Evolutionary conservation across 2,329 filamentous ascomycete genomes (phyloP), one percentile per base, ranked within the genome.

Genomic region (Fusarium mexicanum): DNA sequence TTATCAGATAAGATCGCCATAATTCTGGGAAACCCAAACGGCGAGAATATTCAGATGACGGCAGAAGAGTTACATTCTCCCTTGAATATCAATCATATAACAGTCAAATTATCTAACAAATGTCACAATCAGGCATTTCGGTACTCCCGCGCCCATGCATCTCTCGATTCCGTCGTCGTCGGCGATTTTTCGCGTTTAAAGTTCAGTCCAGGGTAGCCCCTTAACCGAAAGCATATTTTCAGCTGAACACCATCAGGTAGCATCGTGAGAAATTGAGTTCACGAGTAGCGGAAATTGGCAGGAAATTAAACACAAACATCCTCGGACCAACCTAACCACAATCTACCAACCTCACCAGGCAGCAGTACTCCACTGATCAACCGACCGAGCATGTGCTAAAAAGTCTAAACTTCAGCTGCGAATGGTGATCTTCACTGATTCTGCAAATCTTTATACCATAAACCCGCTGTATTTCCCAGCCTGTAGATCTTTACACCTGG

Each of bases 291-390:
- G 66, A 69, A 48, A 69, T 69, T 69, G 31, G 18, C 48, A 33
- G 57, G 66, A 69, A 63, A 54, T 48, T 47, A 35, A 7, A 35
- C 24, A 24, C 16, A 22, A 55, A 44, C 47, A 50, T 33, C 7
- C 11, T 68, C 48, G 51, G 40, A 18, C 1, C 1, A 38, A 35
- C 22, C 66, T 68, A 68, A 55, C 24, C 54, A 12, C 12, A 35
- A 43, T 24, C 6, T 2, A 53, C n/a, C 40, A 35, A 62, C 43
- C 33, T 33, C 20, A n/a, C 22, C 18, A 60, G 40, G 46, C 46
- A 53, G 44, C 31, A 35, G 17, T 40, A 24, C 47, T 43, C 66
- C 64, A 69, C 66, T 69, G 55, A 69, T 62, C 63, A 53, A 35
- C 64, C n/a, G 9, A 38, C 31, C 16, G 18, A n/a, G 4, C 31